phyloP scores from a whole-genome alignment of 164 flowering plant genomes.

The Berberis vulgaris region DNA sequence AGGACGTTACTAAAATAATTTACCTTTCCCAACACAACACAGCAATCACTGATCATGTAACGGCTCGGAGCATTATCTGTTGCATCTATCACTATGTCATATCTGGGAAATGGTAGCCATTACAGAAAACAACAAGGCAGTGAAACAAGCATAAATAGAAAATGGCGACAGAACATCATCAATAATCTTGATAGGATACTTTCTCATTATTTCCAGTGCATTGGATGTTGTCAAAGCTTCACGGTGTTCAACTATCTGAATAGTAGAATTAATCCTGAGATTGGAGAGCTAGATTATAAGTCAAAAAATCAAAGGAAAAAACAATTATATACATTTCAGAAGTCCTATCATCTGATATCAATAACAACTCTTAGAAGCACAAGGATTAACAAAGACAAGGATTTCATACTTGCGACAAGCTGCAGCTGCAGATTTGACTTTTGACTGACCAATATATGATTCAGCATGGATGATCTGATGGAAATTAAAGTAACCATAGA shows the following conservation, averaged over 20 bases:
- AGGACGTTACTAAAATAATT: neutral
- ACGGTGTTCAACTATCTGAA: conserved; percentile 57
- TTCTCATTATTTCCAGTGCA: conserved; percentile 82
- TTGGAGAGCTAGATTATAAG: neutral
- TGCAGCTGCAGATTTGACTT: conserved; percentile 94
- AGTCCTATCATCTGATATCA: neutral
- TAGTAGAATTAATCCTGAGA: conserved; percentile 74
- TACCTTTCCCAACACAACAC: conserved; percentile 91
- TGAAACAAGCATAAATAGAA: neutral
- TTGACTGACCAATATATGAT: conserved; percentile 75
- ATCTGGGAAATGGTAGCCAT: conserved; percentile 41
- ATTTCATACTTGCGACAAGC: conserved; percentile 73
- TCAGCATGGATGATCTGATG: conserved; percentile 84
- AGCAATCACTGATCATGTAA: conserved; percentile 89
- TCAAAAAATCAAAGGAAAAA: neutral
- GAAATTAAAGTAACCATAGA: neutral
- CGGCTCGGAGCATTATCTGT: conserved; percentile 94
- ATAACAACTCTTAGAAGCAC: neutral
- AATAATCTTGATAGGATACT: conserved; percentile 48
- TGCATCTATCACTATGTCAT: conserved; percentile 84
- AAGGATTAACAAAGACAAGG: neutral
- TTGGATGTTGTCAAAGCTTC: conserved; percentile 75
- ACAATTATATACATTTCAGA: neutral
- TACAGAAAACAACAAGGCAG: conserved; percentile 15
- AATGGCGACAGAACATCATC: neutral